phyloP scores from a whole-genome alignment of 2,329 filamentous ascomycete genomes.

The Paracoccidioides brasiliensis region DNA sequence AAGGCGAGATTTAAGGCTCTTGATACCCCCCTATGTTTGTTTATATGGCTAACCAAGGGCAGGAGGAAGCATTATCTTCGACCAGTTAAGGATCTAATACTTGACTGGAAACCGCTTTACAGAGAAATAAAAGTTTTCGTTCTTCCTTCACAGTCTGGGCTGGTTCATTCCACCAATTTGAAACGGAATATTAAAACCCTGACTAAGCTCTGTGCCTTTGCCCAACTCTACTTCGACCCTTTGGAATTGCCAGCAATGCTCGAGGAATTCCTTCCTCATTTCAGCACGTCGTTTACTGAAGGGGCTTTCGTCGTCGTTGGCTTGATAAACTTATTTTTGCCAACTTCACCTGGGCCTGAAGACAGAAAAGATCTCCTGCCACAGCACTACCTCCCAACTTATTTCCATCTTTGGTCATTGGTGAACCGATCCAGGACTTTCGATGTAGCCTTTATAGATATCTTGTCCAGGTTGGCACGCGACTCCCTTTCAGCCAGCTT shows the following conservation, averaged over 20 bases:
- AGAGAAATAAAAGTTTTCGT: slow-evolving; percentile 85
- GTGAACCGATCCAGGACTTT: slow-evolving; percentile 79
- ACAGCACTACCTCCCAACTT: slow-evolving; percentile 76
- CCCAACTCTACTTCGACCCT: slow-evolving; percentile 86
- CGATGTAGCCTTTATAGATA: slow-evolving; percentile 77
- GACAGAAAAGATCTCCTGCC: slow-evolving; percentile 66
- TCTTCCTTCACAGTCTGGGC: slow-evolving; percentile 64
- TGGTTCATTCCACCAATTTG: slow-evolving; percentile 47
- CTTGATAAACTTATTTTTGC: slow-evolving; percentile 72
- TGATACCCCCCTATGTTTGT: background rate
- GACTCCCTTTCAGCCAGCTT: slow-evolving; percentile 66
- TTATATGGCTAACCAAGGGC: slow-evolving; percentile 18
- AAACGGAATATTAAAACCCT: slow-evolving; percentile 60
- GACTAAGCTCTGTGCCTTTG: slow-evolving; percentile 79
- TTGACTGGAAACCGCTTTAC: slow-evolving; percentile 91
- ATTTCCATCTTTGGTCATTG: slow-evolving; percentile 94
- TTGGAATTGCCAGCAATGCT: slow-evolving; percentile 69
- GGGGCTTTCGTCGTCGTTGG: slow-evolving; percentile 89
- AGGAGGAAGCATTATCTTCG: slow-evolving; percentile 94
- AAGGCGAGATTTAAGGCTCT: slow-evolving; percentile 23
- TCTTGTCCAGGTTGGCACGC: slow-evolving; percentile 73
- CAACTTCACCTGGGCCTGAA: slow-evolving; percentile 58
- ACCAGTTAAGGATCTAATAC: slow-evolving; percentile 71
- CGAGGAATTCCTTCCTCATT: slow-evolving; percentile 70
- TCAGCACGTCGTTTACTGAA: slow-evolving; percentile 84